Evolutionary conservation across 2,329 filamentous ascomycete species (phyloP).

Genomic region (Thyridium curvatum): DNA sequence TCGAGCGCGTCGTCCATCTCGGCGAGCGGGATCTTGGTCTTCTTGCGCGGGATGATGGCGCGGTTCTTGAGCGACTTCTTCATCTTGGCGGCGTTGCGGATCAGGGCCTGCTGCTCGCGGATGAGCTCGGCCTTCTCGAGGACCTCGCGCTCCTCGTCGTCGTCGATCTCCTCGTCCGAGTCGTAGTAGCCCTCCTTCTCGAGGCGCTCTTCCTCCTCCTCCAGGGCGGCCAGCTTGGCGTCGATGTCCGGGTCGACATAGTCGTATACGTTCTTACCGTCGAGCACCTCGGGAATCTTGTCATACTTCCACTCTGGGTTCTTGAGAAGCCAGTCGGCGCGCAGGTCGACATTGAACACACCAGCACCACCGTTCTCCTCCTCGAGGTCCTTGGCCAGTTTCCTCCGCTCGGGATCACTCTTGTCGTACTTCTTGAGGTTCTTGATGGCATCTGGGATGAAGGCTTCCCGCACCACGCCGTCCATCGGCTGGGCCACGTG

Average conservation of each 20-base stretch:
- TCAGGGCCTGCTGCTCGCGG: constrained; percentile 86
- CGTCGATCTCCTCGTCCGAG: constrained; percentile 65
- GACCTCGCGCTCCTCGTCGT: constrained; percentile 82
- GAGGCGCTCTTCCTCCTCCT: constrained; percentile 91
- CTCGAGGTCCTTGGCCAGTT: constrained; percentile 78
- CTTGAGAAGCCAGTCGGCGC: constrained; percentile 80
- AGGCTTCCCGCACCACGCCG: constrained; percentile 71
- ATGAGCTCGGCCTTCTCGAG: constrained; percentile 91
- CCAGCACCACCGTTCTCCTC: constrained; percentile 90
- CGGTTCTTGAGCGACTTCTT: constrained; percentile 97
- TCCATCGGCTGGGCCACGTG: constrained; percentile 94
- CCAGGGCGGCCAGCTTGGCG: constrained; percentile 80
- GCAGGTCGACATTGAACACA: constrained; percentile 91
- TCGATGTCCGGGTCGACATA: constrained; percentile 97
- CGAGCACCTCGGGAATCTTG: constrained; percentile 86
- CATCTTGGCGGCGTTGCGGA: constrained; percentile 91
- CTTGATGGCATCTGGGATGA: constrained; percentile 81
- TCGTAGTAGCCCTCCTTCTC: constrained; percentile 89
- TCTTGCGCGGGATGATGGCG: constrained; percentile 81
- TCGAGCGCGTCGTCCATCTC: constrained; percentile 84
- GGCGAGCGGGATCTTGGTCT: constrained; percentile 73
- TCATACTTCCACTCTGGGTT: constrained; percentile 95
- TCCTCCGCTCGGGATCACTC: constrained; percentile 68
- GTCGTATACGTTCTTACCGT: constrained; percentile 97
- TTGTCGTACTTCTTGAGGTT: constrained; percentile 84